These are phyloP conservation scores for Coleophoma cylindrospora DNA, from an alignment of 2,329 filamentous ascomycete genomes.

Conservation along the genomic window DNA sequence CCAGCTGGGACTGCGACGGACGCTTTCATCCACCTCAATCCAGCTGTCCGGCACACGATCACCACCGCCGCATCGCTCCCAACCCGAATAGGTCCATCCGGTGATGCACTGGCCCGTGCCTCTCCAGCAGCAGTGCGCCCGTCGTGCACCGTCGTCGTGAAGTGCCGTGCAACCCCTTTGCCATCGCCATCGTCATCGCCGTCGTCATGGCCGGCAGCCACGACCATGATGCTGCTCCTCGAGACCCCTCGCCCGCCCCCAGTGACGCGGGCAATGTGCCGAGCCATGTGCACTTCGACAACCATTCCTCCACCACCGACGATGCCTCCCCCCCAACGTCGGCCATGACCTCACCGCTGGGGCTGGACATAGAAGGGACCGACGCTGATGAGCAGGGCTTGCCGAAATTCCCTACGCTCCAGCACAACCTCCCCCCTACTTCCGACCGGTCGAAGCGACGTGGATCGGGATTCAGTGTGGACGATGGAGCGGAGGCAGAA, in stretches of 20 bases:
- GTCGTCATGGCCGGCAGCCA: conserved; percentile 23
- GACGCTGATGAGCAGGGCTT: conserved; percentile 14
- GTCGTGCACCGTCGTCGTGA: too few relatives aligned
- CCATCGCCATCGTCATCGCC: neutral
- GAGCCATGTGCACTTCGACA: conserved; percentile 20
- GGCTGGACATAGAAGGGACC: conserved; percentile 17
- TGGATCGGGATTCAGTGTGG: conserved; percentile 9
- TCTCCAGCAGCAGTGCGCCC: too few relatives aligned
- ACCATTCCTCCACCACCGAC: conserved; percentile 11
- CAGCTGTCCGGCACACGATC: too few relatives aligned
- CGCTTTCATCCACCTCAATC: too few relatives aligned
- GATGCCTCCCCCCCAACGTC: conserved; percentile 22
- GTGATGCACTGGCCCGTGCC: too few relatives aligned
- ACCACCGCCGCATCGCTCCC: too few relatives aligned
- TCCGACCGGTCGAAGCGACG: conserved; percentile 14
- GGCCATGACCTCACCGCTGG: conserved; percentile 26
- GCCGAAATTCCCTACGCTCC: conserved; percentile 23
- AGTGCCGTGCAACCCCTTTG: neutral
- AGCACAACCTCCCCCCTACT: conserved; percentile 11
- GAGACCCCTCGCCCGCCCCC: conserved; percentile 19
- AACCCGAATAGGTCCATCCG: too few relatives aligned
- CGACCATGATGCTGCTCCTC: conserved; percentile 14
- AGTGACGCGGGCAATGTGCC: conserved; percentile 8
- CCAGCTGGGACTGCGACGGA: too few relatives aligned
- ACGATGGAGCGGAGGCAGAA: conserved; percentile 52